A percentile compares a stretch with the other conserved stretches of the same genome.
Evolutionary conservation across 805 yeast genomes (phyloP).

Genomic region (Saccharomycopsis sp.): DNA sequence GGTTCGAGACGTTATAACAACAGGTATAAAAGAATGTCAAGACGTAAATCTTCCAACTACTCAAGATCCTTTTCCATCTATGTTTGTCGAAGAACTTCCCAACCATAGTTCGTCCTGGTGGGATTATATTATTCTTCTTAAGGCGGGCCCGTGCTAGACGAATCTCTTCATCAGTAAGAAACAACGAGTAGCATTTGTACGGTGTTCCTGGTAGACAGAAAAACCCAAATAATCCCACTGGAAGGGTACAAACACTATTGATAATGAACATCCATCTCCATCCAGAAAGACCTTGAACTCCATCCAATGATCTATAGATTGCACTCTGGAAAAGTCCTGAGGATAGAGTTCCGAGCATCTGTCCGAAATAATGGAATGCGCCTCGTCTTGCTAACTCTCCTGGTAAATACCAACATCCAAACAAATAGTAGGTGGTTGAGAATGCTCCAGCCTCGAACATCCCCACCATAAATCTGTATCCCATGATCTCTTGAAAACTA

Average conservation of each 20-base stretch:
- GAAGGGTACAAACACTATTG: slow-evolving; percentile 54
- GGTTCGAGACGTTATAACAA: slow-evolving; percentile 58
- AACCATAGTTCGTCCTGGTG: slow-evolving; percentile 16
- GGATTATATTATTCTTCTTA: slow-evolving; percentile 23
- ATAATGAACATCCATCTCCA: slow-evolving; percentile 74
- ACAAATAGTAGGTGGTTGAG: slow-evolving; percentile 55
- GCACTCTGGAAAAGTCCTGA: slow-evolving; percentile 59
- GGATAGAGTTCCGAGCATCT: slow-evolving; percentile 53
- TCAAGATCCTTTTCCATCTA: slow-evolving; percentile 47
- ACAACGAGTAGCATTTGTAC: slow-evolving; percentile 46
- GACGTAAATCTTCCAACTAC: slow-evolving; percentile 51
- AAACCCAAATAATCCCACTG: slow-evolving; percentile 40
- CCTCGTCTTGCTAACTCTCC: slow-evolving; percentile 55
- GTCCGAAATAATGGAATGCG: slow-evolving; percentile 55
- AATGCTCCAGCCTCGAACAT: slow-evolving; percentile 61
- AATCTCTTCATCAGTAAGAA: slow-evolving; percentile 53
- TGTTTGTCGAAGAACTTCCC: slow-evolving; percentile 32
- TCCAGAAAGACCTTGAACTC: slow-evolving; percentile 46
- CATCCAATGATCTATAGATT: slow-evolving; percentile 40
- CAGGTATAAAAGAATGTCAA: slow-evolving; percentile 48
- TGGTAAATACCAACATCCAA: slow-evolving; percentile 53
- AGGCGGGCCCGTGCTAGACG: slow-evolving; percentile 43
- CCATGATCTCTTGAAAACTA: slow-evolving; percentile 47
- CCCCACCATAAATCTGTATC: slow-evolving; percentile 59
- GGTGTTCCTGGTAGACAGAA: slow-evolving; percentile 59